These are phyloP conservation scores for Aphanomyces cochlioides DNA, from an alignment of 352 stramenopile genomes.

Conservation along the genomic window DNA sequence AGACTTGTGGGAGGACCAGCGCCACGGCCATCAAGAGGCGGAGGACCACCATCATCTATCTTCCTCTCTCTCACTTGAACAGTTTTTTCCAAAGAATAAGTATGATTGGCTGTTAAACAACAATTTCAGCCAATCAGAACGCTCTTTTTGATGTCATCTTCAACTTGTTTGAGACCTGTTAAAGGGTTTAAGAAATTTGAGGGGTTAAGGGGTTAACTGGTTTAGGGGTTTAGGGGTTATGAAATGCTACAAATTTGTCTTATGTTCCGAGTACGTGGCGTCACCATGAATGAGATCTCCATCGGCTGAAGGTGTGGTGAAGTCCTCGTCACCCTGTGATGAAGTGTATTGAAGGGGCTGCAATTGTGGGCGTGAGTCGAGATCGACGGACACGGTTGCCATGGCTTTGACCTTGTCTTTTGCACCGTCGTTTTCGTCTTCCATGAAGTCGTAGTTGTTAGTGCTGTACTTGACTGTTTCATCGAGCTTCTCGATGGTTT, in stretches of 20 bases:
- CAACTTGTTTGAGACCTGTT: too few species aligned
- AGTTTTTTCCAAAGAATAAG: too few species aligned
- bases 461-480: background rate
- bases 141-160: too few species aligned
- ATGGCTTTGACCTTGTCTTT: background rate
- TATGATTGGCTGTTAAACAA: too few species aligned
- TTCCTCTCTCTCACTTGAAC: too few species aligned
- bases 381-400: background rate
- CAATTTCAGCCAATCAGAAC: too few species aligned
- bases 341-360: background rate
- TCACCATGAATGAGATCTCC: slow-evolving; percentile 8
- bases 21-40: background rate
- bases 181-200: too few species aligned
- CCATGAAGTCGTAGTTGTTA: slow-evolving; percentile 6
- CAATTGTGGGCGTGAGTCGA: background rate
- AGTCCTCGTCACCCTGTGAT: background rate
- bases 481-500: slow-evolving; percentile 6
- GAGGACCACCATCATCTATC: background rate
- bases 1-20: background rate
- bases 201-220: too few species aligned
- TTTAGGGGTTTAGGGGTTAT: too few species aligned
- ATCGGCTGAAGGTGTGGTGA: background rate
- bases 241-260: too few species aligned
- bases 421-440: slow-evolving; percentile 9
- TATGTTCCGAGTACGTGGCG: slow-evolving; percentile 7